These are phyloP conservation scores for Silene noctiflora DNA, from an alignment of 179 eudicot species.

Conservation along the genomic window DNA sequence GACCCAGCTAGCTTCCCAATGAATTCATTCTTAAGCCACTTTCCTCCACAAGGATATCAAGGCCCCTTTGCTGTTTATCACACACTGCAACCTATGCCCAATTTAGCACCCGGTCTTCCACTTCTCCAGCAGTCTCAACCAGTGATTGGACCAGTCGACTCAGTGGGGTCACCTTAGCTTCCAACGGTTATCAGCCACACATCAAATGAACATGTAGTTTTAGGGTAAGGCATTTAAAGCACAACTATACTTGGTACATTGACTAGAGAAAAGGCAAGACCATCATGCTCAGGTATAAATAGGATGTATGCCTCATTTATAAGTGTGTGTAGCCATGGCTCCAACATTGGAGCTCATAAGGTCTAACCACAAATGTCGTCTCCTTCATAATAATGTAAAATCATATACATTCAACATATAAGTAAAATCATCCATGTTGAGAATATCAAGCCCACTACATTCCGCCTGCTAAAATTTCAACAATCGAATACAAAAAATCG, in stretches of 20 bases:
- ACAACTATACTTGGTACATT: slow-evolving; percentile 27
- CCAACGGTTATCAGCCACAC: slow-evolving; percentile 35
- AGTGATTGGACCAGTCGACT: slow-evolving; percentile 32
- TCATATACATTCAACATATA: too few relatives aligned
- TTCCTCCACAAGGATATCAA: slow-evolving; percentile 46
- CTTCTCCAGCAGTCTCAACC: slow-evolving; percentile 47
- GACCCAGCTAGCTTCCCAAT: slow-evolving; percentile 44
- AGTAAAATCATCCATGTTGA: too few relatives aligned
- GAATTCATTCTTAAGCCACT: slow-evolving; percentile 44
- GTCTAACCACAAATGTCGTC: too few relatives aligned
- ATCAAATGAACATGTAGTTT: slow-evolving; percentile 39
- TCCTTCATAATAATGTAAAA: too few relatives aligned
- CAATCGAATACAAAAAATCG: too few relatives aligned
- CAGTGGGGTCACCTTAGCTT: slow-evolving; percentile 41
- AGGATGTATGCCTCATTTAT: too few relatives aligned
- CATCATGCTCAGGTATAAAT: too few relatives aligned
- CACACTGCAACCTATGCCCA: slow-evolving; percentile 38
- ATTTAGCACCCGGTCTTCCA: slow-evolving; percentile 28
- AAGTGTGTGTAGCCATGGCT: too few relatives aligned
- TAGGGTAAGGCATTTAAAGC: slow-evolving; percentile 19
- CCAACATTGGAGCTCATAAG: too few relatives aligned
- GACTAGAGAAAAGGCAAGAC: too few relatives aligned
- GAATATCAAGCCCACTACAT: too few relatives aligned
- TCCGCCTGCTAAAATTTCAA: too few relatives aligned
- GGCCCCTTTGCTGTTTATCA: slow-evolving; percentile 50